phyloP scores from a whole-genome alignment of 73 alveolate genomes.

The Tetrahymena malaccensis region DNA sequence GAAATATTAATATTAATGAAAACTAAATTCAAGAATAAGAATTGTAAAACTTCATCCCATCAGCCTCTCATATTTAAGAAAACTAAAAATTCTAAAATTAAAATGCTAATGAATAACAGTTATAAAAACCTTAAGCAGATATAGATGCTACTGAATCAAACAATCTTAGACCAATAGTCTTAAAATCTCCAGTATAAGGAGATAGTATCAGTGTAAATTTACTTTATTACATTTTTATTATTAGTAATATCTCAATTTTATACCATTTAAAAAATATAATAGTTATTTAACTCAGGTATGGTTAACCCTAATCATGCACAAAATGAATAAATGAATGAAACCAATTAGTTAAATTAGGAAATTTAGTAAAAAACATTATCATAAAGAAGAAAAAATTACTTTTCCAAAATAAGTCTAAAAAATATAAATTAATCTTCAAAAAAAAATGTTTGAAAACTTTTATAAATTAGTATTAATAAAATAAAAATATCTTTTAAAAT shows the following conservation, averaged over 20 bases:
- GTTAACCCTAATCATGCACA: not conserved
- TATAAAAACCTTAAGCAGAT: not conserved
- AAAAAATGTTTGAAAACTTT: not conserved
- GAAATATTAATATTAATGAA: not conserved
- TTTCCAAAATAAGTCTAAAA: not conserved
- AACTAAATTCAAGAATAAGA: not conserved
- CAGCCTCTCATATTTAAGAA: not conserved
- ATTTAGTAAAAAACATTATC: not conserved
- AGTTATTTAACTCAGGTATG: not conserved
- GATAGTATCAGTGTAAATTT: not conserved
- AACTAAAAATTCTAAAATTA: not conserved
- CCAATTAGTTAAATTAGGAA: not conserved
- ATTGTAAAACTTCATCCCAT: not conserved
- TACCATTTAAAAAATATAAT: not conserved
- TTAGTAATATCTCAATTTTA: not conserved
- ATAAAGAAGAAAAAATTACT: not conserved
- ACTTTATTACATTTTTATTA: not conserved
- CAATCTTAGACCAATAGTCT: not conserved
- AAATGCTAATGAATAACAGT: not conserved
- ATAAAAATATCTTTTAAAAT: no score
- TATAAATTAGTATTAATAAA: no score
- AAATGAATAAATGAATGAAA: not conserved
- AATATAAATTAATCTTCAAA: not conserved
- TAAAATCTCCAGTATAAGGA: not conserved
- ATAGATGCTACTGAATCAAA: not conserved